Evolutionary conservation across 305 asterid genomes (phyloP).

Genomic region (Fraxinus floribunda): DNA sequence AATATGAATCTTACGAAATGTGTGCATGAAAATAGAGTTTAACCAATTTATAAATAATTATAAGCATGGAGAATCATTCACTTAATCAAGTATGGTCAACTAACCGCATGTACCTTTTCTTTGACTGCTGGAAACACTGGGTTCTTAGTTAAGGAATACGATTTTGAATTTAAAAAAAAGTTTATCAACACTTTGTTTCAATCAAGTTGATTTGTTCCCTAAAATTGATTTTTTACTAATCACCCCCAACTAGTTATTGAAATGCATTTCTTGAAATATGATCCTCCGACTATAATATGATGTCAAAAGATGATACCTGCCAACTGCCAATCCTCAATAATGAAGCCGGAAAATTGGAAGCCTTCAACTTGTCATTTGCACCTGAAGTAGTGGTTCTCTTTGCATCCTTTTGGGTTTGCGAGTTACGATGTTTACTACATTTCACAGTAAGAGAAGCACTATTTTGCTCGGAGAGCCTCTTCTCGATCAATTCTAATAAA

Average conservation of each 20-base stretch:
- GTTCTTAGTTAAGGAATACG: not conserved
- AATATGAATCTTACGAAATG: not conserved
- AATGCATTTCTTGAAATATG: not conserved
- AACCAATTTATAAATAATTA: not conserved
- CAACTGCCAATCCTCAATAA: conserved; percentile 73
- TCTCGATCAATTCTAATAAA: conserved; percentile 65
- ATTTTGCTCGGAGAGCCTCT: conserved; percentile 1
- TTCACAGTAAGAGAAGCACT: conserved; percentile 23
- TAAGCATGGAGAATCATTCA: not conserved
- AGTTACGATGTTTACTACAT: conserved; percentile 26
- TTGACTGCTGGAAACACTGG: not conserved
- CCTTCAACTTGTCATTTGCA: conserved; percentile 72
- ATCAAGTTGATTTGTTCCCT: conserved; percentile 8
- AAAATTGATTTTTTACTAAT: not conserved
- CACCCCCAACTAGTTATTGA: not conserved
- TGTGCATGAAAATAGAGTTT: not conserved
- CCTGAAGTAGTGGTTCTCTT: conserved; percentile 38
- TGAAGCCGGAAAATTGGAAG: conserved; percentile 76
- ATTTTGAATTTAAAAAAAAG: not conserved
- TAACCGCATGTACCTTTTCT: not conserved
- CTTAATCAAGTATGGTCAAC: not conserved
- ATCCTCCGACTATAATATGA: conserved; percentile 4
- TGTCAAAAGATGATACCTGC: conserved; percentile 59
- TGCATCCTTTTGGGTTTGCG: conserved; percentile 40
- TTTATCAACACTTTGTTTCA: not conserved